Conservation (phyloP, 805 yeast genomes). For the Ogataea philodendri region DNA sequence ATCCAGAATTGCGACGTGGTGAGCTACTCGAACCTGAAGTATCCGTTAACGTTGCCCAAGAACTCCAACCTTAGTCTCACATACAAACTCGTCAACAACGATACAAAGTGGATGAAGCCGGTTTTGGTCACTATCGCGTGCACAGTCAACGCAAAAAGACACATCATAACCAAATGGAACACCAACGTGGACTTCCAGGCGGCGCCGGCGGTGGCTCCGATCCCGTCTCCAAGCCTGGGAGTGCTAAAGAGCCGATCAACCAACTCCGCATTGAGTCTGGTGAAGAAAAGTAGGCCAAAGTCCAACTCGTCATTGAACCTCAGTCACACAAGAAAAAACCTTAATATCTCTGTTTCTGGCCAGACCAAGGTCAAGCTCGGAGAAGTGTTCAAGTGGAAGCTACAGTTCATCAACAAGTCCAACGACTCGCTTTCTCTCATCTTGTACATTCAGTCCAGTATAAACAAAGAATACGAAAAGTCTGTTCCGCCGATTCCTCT, state of each 20-base stretch:
- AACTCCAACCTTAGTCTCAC: slow-evolving; percentile 25
- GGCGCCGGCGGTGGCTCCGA: slow-evolving; percentile 9
- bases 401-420: slow-evolving; percentile 64
- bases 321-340: slow-evolving; percentile 27
- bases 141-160: slow-evolving; percentile 18
- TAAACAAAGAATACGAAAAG: slow-evolving; percentile 36
- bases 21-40: slow-evolving; percentile 21
- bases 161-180: slow-evolving; percentile 36
- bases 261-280: slow-evolving; percentile 21
- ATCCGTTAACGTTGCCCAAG: slow-evolving; percentile 32
- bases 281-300: slow-evolving; percentile 21
- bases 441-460: slow-evolving; percentile 42
- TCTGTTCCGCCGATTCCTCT: slow-evolving; percentile 37
- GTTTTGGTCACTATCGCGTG: slow-evolving; percentile 25
- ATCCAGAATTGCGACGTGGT: slow-evolving; percentile 27
- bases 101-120: slow-evolving; percentile 28
- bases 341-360: slow-evolving; percentile 60
- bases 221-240: slow-evolving; percentile 28
- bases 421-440: slow-evolving; percentile 49
- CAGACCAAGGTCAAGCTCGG: slow-evolving; percentile 60
- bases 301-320: slow-evolving; percentile 27
- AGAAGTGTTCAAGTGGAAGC: slow-evolving; percentile 56
- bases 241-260: slow-evolving; percentile 15
- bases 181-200: slow-evolving; percentile 36
- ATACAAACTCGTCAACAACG: slow-evolving; percentile 29